phyloP scores from a whole-genome alignment of 768 basidiomycete genomes.

The Dacryopinax spathularia region DNA sequence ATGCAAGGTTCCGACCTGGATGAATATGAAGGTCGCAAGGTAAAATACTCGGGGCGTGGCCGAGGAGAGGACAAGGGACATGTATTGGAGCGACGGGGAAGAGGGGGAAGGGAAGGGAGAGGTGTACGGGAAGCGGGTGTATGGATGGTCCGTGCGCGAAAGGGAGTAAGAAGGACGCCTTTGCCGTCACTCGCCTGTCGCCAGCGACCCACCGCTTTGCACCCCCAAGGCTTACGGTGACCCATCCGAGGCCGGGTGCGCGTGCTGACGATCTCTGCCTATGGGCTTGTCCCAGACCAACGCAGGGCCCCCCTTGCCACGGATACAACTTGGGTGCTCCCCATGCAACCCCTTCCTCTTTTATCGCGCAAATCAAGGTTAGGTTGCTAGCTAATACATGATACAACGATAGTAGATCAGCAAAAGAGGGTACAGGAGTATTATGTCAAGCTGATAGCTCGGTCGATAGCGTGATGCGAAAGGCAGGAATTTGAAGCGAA shows the following conservation, averaged over 20 bases:
- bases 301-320: background rate
- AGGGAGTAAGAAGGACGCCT: background rate
- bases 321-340: background rate
- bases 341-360: too few species aligned
- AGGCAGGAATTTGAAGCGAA: background rate
- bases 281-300: background rate
- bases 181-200: background rate
- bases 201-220: conserved; percentile 1
- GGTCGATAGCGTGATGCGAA: background rate
- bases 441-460: background rate
- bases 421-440: background rate
- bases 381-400: background rate
- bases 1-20: background rate
- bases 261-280: background rate
- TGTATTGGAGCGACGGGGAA: background rate
- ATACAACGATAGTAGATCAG: background rate
- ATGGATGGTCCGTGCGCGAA: conserved; percentile 3
- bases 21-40: too few species aligned
- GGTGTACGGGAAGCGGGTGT: background rate
- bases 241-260: background rate
- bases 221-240: too few species aligned
- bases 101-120: background rate
- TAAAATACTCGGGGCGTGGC: background rate
- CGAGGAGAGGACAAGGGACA: conserved; percentile 1
- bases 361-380: background rate